phyloP scores from a whole-genome alignment of 805 yeast species.

The Saccharomyces paradoxus region DNA sequence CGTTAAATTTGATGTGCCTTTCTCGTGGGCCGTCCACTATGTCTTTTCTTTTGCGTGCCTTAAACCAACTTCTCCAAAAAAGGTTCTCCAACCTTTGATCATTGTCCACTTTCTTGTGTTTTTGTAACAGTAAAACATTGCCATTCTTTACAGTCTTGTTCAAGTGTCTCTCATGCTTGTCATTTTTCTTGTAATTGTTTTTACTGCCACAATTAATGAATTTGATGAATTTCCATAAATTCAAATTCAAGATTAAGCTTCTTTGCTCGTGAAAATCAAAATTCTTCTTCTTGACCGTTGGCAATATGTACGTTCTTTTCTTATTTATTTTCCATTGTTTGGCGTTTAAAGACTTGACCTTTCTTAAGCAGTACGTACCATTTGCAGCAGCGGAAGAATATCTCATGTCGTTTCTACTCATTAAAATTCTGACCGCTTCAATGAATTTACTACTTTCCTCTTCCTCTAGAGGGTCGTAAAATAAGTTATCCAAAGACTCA shows the following conservation, averaged over 20 bases:
- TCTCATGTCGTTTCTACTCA: neutral
- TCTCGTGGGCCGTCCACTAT: slow-evolving; percentile 2
- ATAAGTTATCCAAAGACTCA: neutral
- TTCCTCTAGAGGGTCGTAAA: neutral
- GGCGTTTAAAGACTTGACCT: neutral
- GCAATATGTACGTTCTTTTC: neutral
- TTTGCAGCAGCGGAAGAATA: neutral
- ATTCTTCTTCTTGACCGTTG: neutral
- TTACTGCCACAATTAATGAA: slow-evolving; percentile 44
- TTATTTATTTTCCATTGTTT: neutral
- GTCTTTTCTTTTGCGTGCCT: slow-evolving; percentile 34
- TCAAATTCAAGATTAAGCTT: slow-evolving; percentile 33
- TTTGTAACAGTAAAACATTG: neutral
- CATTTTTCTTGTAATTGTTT: neutral
- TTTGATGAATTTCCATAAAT: slow-evolving; percentile 86
- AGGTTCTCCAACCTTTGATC: slow-evolving; percentile 74
- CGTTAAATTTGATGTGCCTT: slow-evolving; percentile 24
- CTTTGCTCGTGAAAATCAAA: neutral
- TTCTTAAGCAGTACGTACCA: neutral
- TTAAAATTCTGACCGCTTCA: neutral
- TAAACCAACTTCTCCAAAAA: slow-evolving; percentile 94
- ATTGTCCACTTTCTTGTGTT: slow-evolving; percentile 53
- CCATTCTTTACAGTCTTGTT: neutral
- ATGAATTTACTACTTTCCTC: neutral
- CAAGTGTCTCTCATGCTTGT: neutral